A percentile compares a stretch with the other conserved stretches of the same genome.
These are phyloP conservation scores for Curvularia spicifera DNA, from an alignment of 2,329 filamentous ascomycete species.

Conservation along the genomic window DNA sequence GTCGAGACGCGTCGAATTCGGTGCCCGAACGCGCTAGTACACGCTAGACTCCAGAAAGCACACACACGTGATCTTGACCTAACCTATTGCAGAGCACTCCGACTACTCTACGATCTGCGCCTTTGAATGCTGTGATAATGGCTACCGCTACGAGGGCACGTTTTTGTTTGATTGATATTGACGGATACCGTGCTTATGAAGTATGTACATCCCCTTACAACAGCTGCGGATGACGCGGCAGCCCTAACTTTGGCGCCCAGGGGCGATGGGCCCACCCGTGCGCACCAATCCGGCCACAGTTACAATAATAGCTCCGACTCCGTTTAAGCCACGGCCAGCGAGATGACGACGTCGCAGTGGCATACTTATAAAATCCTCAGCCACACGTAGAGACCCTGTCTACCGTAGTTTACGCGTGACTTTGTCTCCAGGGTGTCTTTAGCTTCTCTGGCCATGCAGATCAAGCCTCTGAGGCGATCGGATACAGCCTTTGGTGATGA, in stretches of 20 bases:
- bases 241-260: slow-evolving; percentile 15
- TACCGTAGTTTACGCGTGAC: neutral
- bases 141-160: neutral
- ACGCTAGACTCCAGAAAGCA: slow-evolving; percentile 2
- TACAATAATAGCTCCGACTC: slow-evolving; percentile 17
- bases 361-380: slow-evolving; percentile 15
- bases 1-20: slow-evolving; percentile 3
- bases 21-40: neutral
- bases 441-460: slow-evolving; percentile 24
- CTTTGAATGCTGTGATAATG: neutral
- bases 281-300: slow-evolving; percentile 28
- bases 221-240: slow-evolving; percentile 26
- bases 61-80: neutral
- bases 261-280: slow-evolving; percentile 18
- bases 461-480: slow-evolving; percentile 27
- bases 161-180: neutral
- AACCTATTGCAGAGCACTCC: neutral
- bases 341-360: slow-evolving; percentile 18
- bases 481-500: slow-evolving; percentile 36
- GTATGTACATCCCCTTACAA: neutral
- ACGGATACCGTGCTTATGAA: neutral
- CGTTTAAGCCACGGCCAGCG: slow-evolving; percentile 12
- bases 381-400: slow-evolving; percentile 18
- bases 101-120: neutral
- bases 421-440: neutral